These are phyloP conservation scores for Hsuehochloa calcarea DNA, from an alignment of 176 grass and related monocot genomes.

Conservation along the genomic window DNA sequence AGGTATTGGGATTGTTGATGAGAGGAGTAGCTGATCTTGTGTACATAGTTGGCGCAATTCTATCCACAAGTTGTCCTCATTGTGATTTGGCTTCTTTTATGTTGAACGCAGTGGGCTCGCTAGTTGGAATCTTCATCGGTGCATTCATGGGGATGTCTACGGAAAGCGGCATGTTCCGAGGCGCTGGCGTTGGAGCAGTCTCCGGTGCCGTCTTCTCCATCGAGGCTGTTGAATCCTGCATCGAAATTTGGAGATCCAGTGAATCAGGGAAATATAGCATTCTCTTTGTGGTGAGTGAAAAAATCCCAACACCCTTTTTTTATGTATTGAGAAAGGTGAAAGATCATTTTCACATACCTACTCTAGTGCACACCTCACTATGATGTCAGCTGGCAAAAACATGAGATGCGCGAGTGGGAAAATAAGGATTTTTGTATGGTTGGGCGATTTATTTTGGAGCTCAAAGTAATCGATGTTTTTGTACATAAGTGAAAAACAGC, in stretches of 20 bases:
- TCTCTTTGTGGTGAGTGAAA: slow-evolving; percentile 71
- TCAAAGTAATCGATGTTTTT: neutral
- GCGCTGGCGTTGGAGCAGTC: slow-evolving; percentile 79
- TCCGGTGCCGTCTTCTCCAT: slow-evolving; percentile 86
- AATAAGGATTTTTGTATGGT: neutral
- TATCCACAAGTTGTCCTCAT: neutral
- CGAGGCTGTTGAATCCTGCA: slow-evolving; percentile 84
- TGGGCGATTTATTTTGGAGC: neutral
- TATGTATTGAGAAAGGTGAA: neutral
- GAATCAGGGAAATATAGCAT: slow-evolving; percentile 77
- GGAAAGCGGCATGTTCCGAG: slow-evolving; percentile 72
- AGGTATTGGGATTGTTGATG: neutral
- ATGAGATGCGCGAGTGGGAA: neutral
- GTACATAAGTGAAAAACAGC: neutral
- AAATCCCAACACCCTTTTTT: neutral
- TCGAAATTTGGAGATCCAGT: slow-evolving; percentile 78
- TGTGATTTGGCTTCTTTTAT: neutral
- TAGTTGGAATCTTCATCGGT: slow-evolving; percentile 75
- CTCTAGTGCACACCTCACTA: neutral
- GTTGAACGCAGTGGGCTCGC: slow-evolving; percentile 60
- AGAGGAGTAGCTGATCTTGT: neutral
- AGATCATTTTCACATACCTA: slow-evolving; percentile 44
- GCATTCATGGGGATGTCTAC: slow-evolving; percentile 77
- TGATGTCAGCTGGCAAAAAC: neutral
- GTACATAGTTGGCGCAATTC: neutral